Evolutionary conservation across 73 alveolate species (phyloP).

Genomic region (Paramecium primaurelia): DNA sequence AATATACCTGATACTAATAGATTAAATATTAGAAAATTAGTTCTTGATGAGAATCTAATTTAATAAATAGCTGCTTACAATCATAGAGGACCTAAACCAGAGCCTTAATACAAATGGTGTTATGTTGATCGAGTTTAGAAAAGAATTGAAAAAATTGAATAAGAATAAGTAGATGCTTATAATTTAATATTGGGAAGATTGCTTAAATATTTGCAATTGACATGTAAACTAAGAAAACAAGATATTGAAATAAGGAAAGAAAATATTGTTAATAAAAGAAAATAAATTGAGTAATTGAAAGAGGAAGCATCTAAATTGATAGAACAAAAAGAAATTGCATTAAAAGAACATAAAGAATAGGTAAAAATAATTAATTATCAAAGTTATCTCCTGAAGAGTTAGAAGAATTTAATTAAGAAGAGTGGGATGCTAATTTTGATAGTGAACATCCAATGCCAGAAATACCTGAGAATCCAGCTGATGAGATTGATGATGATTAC

Average conservation of each 20-base stretch:
- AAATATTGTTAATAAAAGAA: constrained; percentile 3
- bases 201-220: background rate
- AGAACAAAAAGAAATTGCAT: background rate
- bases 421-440: constrained; percentile 39
- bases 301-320: background rate
- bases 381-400: constrained; percentile 32
- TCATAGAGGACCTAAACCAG: constrained; percentile 90
- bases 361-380: constrained; percentile 4
- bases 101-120: constrained; percentile 81
- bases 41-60: constrained; percentile 73
- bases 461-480: constrained; percentile 16
- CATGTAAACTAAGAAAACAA: constrained; percentile 48
- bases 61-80: constrained; percentile 55
- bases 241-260: constrained; percentile 59
- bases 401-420: constrained; percentile 38
- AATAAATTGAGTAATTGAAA: background rate
- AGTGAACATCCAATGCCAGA: constrained; percentile 23
- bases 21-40: constrained; percentile 89
- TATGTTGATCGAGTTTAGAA: constrained; percentile 45
- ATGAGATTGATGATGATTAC: constrained; percentile 39
- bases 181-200: constrained; percentile 50
- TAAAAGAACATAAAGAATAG: constrained; percentile 49
- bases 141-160: constrained; percentile 48
- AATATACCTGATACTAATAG: constrained; percentile 86
- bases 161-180: constrained; percentile 34